These are phyloP conservation scores for Limnanthes douglasii DNA, from an alignment of 345 rosid species.

Conservation along the genomic window DNA sequence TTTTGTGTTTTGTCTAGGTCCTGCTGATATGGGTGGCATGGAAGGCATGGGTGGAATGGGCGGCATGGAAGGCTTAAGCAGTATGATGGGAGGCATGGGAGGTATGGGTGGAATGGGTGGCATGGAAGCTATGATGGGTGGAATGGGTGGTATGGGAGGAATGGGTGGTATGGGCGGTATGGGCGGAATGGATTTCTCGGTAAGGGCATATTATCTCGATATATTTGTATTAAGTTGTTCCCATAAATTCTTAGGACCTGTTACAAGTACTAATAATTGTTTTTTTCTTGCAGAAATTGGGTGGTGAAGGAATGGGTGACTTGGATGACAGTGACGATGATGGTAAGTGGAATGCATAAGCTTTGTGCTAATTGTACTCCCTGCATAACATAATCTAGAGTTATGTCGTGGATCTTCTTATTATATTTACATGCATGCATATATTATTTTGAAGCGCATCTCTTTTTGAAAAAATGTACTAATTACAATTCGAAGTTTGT, in stretches of 20 bases:
- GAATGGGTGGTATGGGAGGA: conserved; percentile 16
- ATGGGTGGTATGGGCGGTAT: conserved; percentile 16
- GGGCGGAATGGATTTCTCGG: conserved; percentile 21
- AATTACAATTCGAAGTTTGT: not conserved
- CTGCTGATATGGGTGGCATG: too few species aligned
- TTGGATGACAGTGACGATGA: conserved; percentile 87
- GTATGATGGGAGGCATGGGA: conserved; percentile 23
- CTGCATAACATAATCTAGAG: not conserved
- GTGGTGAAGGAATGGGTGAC: conserved; percentile 39
- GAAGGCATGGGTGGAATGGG: conserved; percentile 66
- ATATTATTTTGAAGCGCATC: conserved; percentile 1
- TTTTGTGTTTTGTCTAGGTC: conserved; percentile 17
- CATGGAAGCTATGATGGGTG: conserved; percentile 21
- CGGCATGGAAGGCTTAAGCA: conserved; percentile 21
- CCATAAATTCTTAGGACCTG: conserved; percentile 4
- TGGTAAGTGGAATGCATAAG: conserved; percentile 23
- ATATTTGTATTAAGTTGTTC: conserved; percentile 1
- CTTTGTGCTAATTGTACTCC: not conserved
- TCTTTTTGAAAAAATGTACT: not conserved
- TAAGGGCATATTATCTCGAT: conserved; percentile 8
- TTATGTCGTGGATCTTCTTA: not conserved
- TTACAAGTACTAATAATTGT: not conserved
- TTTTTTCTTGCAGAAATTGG: conserved; percentile 13
- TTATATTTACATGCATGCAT: not conserved
- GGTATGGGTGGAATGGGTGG: conserved; percentile 16